Evolutionary conservation across 2,329 filamentous ascomycete genomes (phyloP).

Genomic region (Penicillium decumbens): DNA sequence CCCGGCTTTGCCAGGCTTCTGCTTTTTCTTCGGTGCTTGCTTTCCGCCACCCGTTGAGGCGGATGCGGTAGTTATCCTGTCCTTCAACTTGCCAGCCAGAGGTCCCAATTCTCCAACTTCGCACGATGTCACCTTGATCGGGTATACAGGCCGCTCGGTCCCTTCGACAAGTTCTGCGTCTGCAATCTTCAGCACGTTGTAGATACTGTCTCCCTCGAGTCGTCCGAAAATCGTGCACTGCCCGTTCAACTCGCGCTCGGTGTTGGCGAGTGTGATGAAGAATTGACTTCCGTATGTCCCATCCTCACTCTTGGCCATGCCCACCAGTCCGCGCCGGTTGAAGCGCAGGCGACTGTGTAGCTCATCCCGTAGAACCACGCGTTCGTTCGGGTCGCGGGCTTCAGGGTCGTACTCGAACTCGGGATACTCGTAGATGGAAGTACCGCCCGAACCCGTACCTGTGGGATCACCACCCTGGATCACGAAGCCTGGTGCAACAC

Average conservation of each 20-base stretch:
- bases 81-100: conserved; percentile 44
- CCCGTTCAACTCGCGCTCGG: conserved; percentile 75
- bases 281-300: conserved; percentile 94
- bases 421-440: conserved; percentile 79
- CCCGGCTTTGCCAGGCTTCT: conserved; percentile 39
- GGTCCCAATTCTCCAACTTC: conserved; percentile 46
- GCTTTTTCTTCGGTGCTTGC: conserved; percentile 39
- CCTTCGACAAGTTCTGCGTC: conserved; percentile 76
- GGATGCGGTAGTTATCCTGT: conserved; percentile 37
- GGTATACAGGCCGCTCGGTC: conserved; percentile 78
- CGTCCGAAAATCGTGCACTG: conserved; percentile 93
- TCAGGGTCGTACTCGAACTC: conserved; percentile 53
- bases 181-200: conserved; percentile 89
- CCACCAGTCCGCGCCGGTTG: conserved; percentile 81
- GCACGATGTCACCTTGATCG: conserved; percentile 62
- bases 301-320: conserved; percentile 76
- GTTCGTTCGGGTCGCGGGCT: conserved; percentile 45
- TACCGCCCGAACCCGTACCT: conserved; percentile 83
- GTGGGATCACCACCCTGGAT: conserved; percentile 93
- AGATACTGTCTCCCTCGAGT: conserved; percentile 89
- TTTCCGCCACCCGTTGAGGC: conserved; percentile 25
- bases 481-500: conserved; percentile 85
- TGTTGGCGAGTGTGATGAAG: conserved; percentile 82
- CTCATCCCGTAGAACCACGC: conserved; percentile 76
- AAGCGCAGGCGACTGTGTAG: conserved; percentile 90